phyloP scores from a whole-genome alignment of 108 stramenopile species.

The Cylindrotheca fusiformis region DNA sequence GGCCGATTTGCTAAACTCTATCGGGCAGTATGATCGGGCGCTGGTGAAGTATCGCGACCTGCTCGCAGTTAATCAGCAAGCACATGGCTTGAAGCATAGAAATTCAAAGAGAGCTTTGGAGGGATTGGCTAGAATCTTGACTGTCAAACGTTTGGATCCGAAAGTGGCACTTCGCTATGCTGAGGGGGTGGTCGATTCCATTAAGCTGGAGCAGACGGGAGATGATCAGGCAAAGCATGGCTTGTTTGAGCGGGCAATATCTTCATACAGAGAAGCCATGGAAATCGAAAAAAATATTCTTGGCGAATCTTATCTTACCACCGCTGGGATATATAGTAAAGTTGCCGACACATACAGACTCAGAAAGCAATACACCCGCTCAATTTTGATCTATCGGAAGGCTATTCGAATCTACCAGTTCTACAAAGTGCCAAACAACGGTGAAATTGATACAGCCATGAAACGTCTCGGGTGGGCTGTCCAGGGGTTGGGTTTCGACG shows the following conservation, averaged over 20 bases:
- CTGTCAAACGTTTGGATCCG: neutral
- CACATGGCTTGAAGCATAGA: neutral
- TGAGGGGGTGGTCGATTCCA: neutral
- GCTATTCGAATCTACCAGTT: neutral
- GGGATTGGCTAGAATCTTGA: neutral
- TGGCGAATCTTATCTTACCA: neutral
- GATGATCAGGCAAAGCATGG: neutral
- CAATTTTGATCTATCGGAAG: conserved; percentile 1
- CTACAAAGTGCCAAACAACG: neutral
- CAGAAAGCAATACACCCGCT: neutral
- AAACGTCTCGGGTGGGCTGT: neutral
- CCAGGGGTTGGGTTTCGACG: neutral
- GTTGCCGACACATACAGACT: neutral
- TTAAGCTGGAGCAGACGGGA: neutral
- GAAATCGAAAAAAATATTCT: neutral
- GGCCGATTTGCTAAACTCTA: neutral
- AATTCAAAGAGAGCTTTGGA: neutral
- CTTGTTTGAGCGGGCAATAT: neutral
- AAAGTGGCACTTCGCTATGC: neutral
- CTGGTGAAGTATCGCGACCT: neutral
- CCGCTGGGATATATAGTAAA: neutral
- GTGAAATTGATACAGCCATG: neutral
- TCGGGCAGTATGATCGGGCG: conserved; percentile 1
- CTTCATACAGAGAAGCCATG: neutral
- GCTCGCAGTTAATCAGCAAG: conserved; percentile 1